Conservation (phyloP, 1,139 yeast species). For the Torulaspora pretoriensis region DNA sequence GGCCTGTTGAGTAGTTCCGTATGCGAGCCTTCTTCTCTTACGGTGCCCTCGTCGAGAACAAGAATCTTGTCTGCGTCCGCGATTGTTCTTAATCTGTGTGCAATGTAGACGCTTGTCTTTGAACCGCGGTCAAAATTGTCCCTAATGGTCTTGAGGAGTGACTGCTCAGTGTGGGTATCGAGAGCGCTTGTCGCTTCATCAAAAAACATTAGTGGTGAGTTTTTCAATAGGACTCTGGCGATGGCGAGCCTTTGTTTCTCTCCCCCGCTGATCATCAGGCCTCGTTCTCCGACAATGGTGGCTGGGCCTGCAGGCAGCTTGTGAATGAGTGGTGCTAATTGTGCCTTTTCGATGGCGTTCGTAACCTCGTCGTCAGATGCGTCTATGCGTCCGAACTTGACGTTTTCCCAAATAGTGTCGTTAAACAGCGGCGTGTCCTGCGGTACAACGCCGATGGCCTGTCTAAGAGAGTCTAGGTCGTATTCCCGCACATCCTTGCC, state of each 20-base stretch:
- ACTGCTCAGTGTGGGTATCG: constrained; percentile 94
- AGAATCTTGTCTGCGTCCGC: constrained; percentile 94
- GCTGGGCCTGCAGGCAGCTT: constrained; percentile 80
- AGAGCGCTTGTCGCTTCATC: constrained; percentile 97
- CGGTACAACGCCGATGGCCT: constrained; percentile 85
- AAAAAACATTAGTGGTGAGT: constrained; percentile 85
- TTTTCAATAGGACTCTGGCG: constrained; percentile 77
- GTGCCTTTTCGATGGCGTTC: constrained; percentile 62
- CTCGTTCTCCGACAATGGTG: constrained; percentile 96
- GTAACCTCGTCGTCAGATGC: constrained; percentile 72
- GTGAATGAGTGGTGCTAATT: constrained; percentile 56
- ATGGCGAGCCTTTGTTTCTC: constrained; percentile 95
- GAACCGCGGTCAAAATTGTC: constrained; percentile 51
- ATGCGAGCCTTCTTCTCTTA: constrained; percentile 87
- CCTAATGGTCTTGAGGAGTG: constrained; percentile 68
- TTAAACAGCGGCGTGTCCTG: constrained; percentile 96
- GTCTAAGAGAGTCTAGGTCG: constrained; percentile 69
- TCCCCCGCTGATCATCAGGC: constrained; percentile 98
- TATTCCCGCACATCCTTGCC: constrained; percentile 83
- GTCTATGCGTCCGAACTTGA: constrained; percentile 75
- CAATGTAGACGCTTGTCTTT: constrained; percentile 83
- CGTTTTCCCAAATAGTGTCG: constrained; percentile 82
- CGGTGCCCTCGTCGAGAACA: constrained; percentile 73
- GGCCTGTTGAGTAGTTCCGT: constrained; percentile 49
- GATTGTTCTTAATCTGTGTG: constrained; percentile 88